Evolutionary conservation across 225 moss, liverwort and hornwort genomes (phyloP).

Genomic region (Bryum argenteum): DNA sequence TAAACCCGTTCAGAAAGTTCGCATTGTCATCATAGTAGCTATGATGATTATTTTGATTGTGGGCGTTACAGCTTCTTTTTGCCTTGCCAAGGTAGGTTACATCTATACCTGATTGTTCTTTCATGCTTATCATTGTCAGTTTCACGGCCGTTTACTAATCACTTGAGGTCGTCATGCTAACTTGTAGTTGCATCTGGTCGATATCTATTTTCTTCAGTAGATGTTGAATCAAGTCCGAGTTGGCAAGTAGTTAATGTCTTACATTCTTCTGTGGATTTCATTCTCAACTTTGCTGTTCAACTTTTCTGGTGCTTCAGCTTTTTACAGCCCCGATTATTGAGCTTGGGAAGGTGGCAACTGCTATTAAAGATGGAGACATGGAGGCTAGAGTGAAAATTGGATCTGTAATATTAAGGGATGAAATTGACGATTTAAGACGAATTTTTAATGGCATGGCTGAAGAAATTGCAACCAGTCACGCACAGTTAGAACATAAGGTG

Average conservation of each 20-base stretch:
- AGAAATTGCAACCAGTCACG: slow-evolving; percentile 55
- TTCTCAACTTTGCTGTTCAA: slow-evolving; percentile 10
- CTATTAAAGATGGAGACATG: slow-evolving; percentile 62
- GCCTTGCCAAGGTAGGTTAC: slow-evolving; percentile 54
- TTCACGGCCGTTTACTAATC: neutral
- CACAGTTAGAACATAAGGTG: slow-evolving; percentile 55
- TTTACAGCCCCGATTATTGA: slow-evolving; percentile 66
- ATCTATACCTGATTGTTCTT: neutral
- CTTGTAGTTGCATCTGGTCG: neutral
- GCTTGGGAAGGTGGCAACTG: slow-evolving; percentile 58
- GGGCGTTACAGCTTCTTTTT: slow-evolving; percentile 56
- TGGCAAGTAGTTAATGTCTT: neutral
- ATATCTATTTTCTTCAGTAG: neutral
- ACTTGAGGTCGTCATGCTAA: neutral
- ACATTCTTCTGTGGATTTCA: slow-evolving; percentile 5
- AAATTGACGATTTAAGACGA: slow-evolving; percentile 62
- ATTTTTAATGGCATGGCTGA: slow-evolving; percentile 68
- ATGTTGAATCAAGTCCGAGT: neutral
- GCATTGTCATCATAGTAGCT: slow-evolving; percentile 64
- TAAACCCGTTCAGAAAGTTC: slow-evolving; percentile 56
- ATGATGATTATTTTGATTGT: slow-evolving; percentile 59
- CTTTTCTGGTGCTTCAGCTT: slow-evolving; percentile 45
- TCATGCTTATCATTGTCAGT: slow-evolving; percentile 7
- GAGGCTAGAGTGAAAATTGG: slow-evolving; percentile 61
- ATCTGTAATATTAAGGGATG: slow-evolving; percentile 54